phyloP scores from a whole-genome alignment of 2,329 filamentous ascomycete species.

The Neocatenulostroma microsporum region DNA sequence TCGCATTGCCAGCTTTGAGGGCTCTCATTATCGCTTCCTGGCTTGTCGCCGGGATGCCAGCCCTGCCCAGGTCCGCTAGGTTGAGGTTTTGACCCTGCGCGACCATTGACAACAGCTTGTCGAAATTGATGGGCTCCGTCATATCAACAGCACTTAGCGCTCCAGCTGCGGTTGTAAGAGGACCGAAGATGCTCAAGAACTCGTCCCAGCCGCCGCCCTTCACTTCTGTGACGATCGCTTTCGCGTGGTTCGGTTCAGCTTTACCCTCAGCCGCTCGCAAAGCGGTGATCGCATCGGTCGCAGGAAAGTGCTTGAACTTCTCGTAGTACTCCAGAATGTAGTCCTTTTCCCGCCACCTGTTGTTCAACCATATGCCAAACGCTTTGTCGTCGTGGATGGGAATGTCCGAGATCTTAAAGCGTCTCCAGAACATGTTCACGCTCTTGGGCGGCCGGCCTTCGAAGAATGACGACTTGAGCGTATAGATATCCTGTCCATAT shows the following conservation, averaged over 20 bases:
- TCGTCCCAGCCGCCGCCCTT: conserved; percentile 45
- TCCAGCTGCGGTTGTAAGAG: conserved; percentile 44
- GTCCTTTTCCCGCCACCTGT: conserved; percentile 90
- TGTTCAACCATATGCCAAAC: conserved; percentile 78
- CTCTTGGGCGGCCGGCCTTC: conserved; percentile 85
- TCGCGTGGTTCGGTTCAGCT: conserved; percentile 32
- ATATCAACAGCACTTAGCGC: conserved; percentile 40
- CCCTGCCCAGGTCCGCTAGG: conserved; percentile 20
- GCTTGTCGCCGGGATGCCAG: conserved; percentile 20
- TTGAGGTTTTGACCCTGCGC: conserved; percentile 27
- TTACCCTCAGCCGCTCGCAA: conserved; percentile 32
- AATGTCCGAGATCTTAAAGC: conserved; percentile 72
- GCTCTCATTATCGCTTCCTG: conserved; percentile 27
- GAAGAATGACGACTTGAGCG: conserved; percentile 77
- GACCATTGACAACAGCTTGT: conserved; percentile 27
- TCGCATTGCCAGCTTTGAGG: conserved; percentile 24
- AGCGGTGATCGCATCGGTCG: conserved; percentile 43
- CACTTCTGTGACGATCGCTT: conserved; percentile 42
- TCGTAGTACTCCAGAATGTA: conserved; percentile 73
- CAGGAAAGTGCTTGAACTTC: conserved; percentile 68
- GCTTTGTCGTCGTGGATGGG: conserved; percentile 64
- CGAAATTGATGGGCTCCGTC: conserved; percentile 30
- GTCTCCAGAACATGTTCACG: conserved; percentile 93
- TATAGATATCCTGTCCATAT: conserved; percentile 88
- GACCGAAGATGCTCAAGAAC: conserved; percentile 45